Conservation (phyloP, 768 basidiomycete genomes). For the Russula dissimulans region DNA sequence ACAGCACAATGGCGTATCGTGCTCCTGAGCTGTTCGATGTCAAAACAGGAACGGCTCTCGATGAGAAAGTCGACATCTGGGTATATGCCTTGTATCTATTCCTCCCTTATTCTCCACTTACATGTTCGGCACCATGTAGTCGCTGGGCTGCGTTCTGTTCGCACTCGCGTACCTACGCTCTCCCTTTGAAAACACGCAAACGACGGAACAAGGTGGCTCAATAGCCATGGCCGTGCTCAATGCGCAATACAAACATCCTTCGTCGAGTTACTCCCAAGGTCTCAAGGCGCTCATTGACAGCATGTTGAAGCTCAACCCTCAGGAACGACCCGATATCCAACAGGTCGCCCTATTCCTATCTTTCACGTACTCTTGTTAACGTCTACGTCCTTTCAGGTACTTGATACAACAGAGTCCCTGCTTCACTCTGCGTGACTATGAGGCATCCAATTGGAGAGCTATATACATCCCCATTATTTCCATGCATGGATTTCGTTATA, state of each 20-base stretch:
- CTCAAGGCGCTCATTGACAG: constrained; percentile 72
- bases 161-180: constrained; percentile 94
- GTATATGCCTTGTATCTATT: constrained; percentile 36
- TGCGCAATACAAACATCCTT: constrained; percentile 86
- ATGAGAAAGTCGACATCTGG: constrained; percentile 97
- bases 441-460: neutral
- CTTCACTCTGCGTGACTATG: neutral
- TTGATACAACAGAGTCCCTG: constrained; percentile 35
- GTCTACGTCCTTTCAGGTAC: constrained; percentile 38
- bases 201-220: constrained; percentile 89
- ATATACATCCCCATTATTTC: constrained; percentile 1
- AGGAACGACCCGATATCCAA: constrained; percentile 77
- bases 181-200: constrained; percentile 89
- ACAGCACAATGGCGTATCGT: constrained; percentile 97
- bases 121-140: constrained; percentile 38
- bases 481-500: neutral
- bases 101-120: neutral
- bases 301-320: constrained; percentile 77
- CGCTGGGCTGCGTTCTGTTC: constrained; percentile 89
- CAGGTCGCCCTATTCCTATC: constrained; percentile 41
- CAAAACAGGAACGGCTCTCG: constrained; percentile 76
- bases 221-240: constrained; percentile 97
- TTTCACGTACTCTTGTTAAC: neutral
- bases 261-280: constrained; percentile 78
- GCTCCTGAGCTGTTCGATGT: constrained; percentile 98